Conservation (phyloP, 2,329 filamentous ascomycete species). For the Epichloe amarillans region DNA sequence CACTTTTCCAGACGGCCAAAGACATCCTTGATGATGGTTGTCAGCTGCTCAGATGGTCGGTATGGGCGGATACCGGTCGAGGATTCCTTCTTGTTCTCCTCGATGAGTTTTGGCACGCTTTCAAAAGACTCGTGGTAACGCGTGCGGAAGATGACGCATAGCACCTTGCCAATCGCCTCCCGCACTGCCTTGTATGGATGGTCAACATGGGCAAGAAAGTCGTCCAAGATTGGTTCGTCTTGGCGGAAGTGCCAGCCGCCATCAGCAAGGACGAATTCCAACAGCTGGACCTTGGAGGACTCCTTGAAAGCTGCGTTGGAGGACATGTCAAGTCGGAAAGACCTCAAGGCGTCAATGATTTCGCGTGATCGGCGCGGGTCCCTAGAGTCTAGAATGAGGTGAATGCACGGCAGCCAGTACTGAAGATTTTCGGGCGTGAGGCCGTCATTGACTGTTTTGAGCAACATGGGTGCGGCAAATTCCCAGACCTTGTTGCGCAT, state of each 20-base stretch:
- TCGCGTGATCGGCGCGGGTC: conserved; percentile 83
- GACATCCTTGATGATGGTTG: conserved; percentile 55
- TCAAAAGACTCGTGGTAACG: conserved; percentile 90
- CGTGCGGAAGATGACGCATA: conserved; percentile 80
- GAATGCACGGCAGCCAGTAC: conserved; percentile 92
- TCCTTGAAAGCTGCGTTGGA: conserved; percentile 99
- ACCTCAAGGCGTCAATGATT: conserved; percentile 66
- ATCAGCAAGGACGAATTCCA: conserved; percentile 79
- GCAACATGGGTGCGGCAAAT: conserved; percentile 79
- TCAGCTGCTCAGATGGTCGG: conserved; percentile 60
- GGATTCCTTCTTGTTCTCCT: conserved; percentile 64
- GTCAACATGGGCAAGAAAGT: conserved; percentile 84
- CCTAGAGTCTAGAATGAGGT: conserved; percentile 75
- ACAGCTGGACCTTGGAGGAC: conserved; percentile 83
- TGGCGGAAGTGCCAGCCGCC: conserved; percentile 93
- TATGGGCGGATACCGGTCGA: conserved; percentile 80
- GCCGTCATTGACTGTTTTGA: conserved; percentile 77
- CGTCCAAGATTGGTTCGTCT: conserved; percentile 72
- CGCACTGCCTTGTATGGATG: conserved; percentile 97
- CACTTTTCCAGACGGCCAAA: conserved; percentile 74
- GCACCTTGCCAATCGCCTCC: conserved; percentile 82
- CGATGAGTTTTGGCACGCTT: conserved; percentile 61
- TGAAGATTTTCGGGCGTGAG: conserved; percentile 86
- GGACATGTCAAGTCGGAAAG: conserved; percentile 82
- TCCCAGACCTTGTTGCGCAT: conserved; percentile 70